Base-by-base conservation (phyloP, 192 early-diverging fungal species). In the Gryganskiella cystojenkinii region DNA sequence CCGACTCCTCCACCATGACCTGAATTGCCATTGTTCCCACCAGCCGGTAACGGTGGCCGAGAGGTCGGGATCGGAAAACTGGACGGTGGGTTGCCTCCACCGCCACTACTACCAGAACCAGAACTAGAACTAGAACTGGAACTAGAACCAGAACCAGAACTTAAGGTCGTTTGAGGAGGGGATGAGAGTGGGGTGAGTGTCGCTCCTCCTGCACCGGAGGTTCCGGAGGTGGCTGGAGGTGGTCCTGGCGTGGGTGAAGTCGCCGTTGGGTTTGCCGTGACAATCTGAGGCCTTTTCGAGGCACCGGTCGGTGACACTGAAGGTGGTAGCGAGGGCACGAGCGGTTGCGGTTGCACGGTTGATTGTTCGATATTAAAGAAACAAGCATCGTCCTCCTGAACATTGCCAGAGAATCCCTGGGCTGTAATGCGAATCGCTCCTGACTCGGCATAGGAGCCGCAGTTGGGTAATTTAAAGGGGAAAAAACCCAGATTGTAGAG, bases 371-470 rank as follows among this genome's bases (percentile, higher is more conserved):
- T 66, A 0, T 27, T 17, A 22, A 75, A 75, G 35, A 60, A 3
- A 11, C 71, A 75, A 3, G 37, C 33, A 8, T 51, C 37, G 4
- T 47, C 56, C 15, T 31, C 24, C 20, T 40, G 35, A 5, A 52
- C 9, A 15, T 9, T 31, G 30, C 61, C 61, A 3, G 14, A 20
- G 17, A 44, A 42, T 6, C 62, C 47, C 34, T 47, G 5, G 3
- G 62, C 62, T 13, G 27, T 25, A n/a, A 73, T n/a, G 10, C 47
- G 34, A 42, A 73, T 43, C 20, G 71, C 53, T 2, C 57, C 58
- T 14, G 15, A 43, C 2, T 2, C 31, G 17, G 59, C 71, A 0
- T 4, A 0, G 0, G 71, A 30, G 3, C 71, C 71, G 49, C 71
- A 75, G 44, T 61, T 35, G 24, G 71, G 58, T 6, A 75, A 15